A percentile compares a stretch with the other conserved stretches of the same genome.
phyloP scores from a whole-genome alignment of 1,284 basidiomycete species.

The Fistulinella cinereoalba region DNA sequence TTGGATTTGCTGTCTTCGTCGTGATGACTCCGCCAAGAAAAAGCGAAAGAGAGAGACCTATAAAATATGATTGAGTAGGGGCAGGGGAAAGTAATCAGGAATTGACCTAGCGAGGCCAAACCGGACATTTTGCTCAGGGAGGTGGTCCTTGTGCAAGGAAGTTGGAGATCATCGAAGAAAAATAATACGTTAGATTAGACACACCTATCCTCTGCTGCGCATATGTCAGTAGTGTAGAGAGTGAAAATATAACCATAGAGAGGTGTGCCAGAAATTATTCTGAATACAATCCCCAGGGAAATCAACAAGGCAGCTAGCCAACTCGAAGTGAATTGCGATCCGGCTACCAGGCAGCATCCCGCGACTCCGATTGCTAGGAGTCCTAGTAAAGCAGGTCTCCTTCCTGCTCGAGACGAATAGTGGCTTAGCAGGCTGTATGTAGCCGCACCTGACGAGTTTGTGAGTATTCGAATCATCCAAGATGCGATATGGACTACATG shows the following conservation, averaged over 20 bases:
- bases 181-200: too few species aligned
- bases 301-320: slow-evolving; percentile 16
- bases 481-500: slow-evolving; percentile 20
- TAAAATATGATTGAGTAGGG: too few species aligned
- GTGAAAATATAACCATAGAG: slow-evolving; percentile 24
- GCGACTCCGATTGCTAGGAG: slow-evolving; percentile 13
- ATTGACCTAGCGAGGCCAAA: slow-evolving; percentile 28
- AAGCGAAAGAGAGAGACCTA: slow-evolving; percentile 30
- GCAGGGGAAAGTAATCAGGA: too few species aligned
- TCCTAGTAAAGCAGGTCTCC: slow-evolving; percentile 30
- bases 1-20: slow-evolving; percentile 21
- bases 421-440: slow-evolving; percentile 22
- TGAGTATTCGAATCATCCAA: slow-evolving; percentile 4
- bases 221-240: slow-evolving; percentile 31
- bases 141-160: slow-evolving; percentile 25
- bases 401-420: slow-evolving; percentile 29
- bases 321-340: slow-evolving; percentile 14
- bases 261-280: slow-evolving; percentile 11
- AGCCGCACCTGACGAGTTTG: slow-evolving; percentile 9
- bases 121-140: slow-evolving; percentile 30
- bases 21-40: slow-evolving; percentile 32
- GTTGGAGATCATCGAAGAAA: neutral
- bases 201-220: slow-evolving; percentile 29
- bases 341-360: slow-evolving; percentile 19
- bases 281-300: slow-evolving; percentile 16